Conservation (phyloP, 2,329 filamentous ascomycete genomes). For the Fusarium floridanum region DNA sequence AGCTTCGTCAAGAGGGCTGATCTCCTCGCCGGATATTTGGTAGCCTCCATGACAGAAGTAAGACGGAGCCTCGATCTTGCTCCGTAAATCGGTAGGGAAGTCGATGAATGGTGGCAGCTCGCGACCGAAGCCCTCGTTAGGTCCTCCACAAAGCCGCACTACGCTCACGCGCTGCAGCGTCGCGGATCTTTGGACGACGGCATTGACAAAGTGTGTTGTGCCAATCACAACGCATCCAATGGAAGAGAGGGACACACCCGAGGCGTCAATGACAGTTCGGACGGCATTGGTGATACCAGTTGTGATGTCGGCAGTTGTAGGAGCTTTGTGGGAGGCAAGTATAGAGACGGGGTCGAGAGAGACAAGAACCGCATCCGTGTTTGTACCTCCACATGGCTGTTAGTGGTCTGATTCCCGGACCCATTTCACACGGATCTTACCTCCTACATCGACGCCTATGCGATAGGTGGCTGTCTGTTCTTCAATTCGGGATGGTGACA, state of each 20-base stretch:
- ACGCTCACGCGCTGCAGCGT: slow-evolving; percentile 53
- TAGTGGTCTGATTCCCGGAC: background rate
- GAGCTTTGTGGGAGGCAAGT: slow-evolving; percentile 30
- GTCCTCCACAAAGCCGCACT: slow-evolving; percentile 4
- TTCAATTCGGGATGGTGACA: background rate
- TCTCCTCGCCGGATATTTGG: slow-evolving; percentile 56
- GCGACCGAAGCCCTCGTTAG: slow-evolving; percentile 49
- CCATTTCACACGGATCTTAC: background rate
- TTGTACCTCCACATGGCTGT: slow-evolving; percentile 5
- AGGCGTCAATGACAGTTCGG: slow-evolving; percentile 50
- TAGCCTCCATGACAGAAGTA: slow-evolving; percentile 26
- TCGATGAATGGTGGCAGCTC: slow-evolving; percentile 61
- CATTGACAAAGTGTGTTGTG: slow-evolving; percentile 68
- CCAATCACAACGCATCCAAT: slow-evolving; percentile 60
- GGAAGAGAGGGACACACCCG: slow-evolving; percentile 42
- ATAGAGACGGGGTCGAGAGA: slow-evolving; percentile 16
- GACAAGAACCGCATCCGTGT: slow-evolving; percentile 29
- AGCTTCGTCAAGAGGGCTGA: slow-evolving; percentile 35
- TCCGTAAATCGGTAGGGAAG: slow-evolving; percentile 41
- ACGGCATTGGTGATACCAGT: slow-evolving; percentile 58
- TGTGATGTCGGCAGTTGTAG: slow-evolving; percentile 52
- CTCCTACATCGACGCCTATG: slow-evolving; percentile 5
- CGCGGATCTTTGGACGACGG: slow-evolving; percentile 62
- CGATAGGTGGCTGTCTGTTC: background rate
- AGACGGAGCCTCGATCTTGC: slow-evolving; percentile 9